Percentiles rank a stretch among this genome's conserved stretches.
phyloP scores from a whole-genome alignment of 208 protist species.

The Leishmania gerbilli region DNA sequence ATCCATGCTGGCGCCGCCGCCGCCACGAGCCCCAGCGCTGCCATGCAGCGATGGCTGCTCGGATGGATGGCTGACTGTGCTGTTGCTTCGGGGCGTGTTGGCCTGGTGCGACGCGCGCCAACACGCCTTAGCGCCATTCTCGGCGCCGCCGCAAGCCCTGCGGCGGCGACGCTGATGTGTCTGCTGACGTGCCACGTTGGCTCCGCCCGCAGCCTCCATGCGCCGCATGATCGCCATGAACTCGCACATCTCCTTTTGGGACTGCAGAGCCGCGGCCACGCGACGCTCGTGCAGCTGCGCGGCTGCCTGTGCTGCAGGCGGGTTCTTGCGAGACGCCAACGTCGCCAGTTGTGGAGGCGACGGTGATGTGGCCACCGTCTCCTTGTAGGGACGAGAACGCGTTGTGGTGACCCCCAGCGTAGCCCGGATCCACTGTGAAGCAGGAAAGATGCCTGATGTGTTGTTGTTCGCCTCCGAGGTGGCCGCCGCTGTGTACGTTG shows the following conservation, averaged over 20 bases:
- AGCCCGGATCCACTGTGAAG: conserved; percentile 6
- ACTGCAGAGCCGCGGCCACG: conserved; percentile 33
- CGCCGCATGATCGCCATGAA: conserved; percentile 39
- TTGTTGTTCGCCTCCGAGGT: not conserved
- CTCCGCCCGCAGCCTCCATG: conserved; percentile 34
- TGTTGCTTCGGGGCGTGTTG: not conserved
- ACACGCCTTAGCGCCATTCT: not conserved
- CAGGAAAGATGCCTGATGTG: not conserved
- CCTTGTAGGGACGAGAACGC: not conserved
- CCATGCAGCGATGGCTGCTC: not conserved
- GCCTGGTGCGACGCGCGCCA: not conserved
- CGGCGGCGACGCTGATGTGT: not conserved
- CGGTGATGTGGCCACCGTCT: not conserved
- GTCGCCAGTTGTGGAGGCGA: not conserved
- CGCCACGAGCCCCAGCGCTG: not conserved
- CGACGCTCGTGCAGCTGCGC: conserved; percentile 45
- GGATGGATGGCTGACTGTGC: not conserved
- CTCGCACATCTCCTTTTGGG: conserved; percentile 45
- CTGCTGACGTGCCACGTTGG: conserved; percentile 1
- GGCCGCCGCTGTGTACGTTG: not conserved
- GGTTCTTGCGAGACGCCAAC: not conserved
- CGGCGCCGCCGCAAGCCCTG: not conserved
- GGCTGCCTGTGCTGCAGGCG: conserved; percentile 2
- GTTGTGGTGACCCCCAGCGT: not conserved
- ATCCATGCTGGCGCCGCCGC: not conserved